Evolutionary conservation across 2,329 filamentous ascomycete species (phyloP).

Genomic region (Monosporascus sp.): DNA sequence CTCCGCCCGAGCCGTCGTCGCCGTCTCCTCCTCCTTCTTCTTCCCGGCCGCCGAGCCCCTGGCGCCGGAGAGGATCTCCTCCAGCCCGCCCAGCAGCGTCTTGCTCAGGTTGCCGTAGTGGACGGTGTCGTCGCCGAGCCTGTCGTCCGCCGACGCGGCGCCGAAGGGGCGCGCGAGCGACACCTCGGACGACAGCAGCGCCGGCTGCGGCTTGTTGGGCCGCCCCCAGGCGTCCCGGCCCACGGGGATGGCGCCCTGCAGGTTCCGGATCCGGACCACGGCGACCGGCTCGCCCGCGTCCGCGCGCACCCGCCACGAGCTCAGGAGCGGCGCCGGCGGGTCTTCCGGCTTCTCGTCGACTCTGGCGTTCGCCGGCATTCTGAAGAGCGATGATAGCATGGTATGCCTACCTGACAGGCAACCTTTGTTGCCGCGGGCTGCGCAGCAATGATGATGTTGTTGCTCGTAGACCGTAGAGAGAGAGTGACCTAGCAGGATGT

Average conservation of each 20-base stretch:
- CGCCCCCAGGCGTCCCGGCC: conserved; percentile 67
- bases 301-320: conserved; percentile 33
- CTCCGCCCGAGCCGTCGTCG: conserved; percentile 13
- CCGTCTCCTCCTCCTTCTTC: conserved; percentile 22
- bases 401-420: neutral
- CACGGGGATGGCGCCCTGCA: conserved; percentile 52
- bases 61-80: conserved; percentile 14
- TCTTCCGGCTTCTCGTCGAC: conserved; percentile 13
- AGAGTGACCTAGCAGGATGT: no score
- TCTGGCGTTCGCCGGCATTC: conserved; percentile 12
- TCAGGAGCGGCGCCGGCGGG: conserved; percentile 28
- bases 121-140: conserved; percentile 63
- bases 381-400: conserved; percentile 23
- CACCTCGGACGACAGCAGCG: conserved; percentile 55
- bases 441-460: no score
- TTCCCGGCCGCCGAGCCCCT: neutral
- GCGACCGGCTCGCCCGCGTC: conserved; percentile 43
- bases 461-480: no score
- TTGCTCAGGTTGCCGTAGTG: conserved; percentile 72
- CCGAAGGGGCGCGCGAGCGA: conserved; percentile 52
- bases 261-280: conserved; percentile 56
- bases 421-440: no score
- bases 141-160: conserved; percentile 53
- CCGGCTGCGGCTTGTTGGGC: conserved; percentile 52
- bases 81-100: conserved; percentile 48